Conservation (phyloP, 768 basidiomycete species). For the Cantharellus cinnabarinus region DNA sequence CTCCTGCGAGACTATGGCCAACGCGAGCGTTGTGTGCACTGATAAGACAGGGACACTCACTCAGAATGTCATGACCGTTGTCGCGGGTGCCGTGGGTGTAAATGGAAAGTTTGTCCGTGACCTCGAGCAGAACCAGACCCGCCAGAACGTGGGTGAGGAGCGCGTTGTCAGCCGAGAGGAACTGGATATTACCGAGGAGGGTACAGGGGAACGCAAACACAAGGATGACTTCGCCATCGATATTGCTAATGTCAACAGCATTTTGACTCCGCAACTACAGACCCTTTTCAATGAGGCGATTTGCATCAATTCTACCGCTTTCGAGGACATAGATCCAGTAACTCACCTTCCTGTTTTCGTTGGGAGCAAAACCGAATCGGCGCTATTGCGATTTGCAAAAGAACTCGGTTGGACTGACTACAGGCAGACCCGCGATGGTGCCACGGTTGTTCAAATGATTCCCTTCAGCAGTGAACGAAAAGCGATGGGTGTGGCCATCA, state of each 20-base stretch:
- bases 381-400: constrained; percentile 68
- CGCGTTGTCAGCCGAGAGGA: constrained; percentile 4
- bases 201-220: constrained; percentile 22
- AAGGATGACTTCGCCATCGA: constrained; percentile 73
- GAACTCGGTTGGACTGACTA: constrained; percentile 61
- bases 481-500: constrained; percentile 81
- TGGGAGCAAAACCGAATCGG: constrained; percentile 91
- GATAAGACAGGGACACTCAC: constrained; percentile 97
- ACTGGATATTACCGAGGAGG: background rate
- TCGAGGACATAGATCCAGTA: constrained; percentile 55
- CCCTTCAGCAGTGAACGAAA: constrained; percentile 90
- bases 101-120: constrained; percentile 82
- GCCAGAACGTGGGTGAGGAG: constrained; percentile 47
- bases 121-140: constrained; percentile 46
- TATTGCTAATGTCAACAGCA: constrained; percentile 40
- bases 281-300: constrained; percentile 68
- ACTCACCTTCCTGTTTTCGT: constrained; percentile 45
- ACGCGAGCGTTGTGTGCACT: constrained; percentile 86
- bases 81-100: constrained; percentile 86
- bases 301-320: constrained; percentile 85
- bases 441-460: constrained; percentile 54
- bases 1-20: constrained; percentile 98
- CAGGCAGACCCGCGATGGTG: constrained; percentile 37
- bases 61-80: constrained; percentile 86
- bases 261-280: constrained; percentile 38